Percentiles rank a stretch among this genome's conserved stretches.
Evolutionary conservation across 2,329 filamentous ascomycete genomes (phyloP).

Genomic region (Fusarium clavum): DNA sequence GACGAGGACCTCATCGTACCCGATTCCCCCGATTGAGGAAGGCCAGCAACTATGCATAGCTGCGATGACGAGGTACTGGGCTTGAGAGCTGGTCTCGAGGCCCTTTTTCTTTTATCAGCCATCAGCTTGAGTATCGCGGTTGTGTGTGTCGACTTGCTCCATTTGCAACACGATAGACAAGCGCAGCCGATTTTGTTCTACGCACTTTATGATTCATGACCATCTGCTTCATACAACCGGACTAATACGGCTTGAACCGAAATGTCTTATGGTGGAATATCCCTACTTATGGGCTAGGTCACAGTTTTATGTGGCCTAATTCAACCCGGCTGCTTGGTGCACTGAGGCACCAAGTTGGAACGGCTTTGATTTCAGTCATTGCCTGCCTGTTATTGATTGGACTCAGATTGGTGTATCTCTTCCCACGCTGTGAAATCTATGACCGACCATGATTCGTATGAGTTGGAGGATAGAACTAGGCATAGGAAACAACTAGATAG

Average conservation of each 20-base stretch:
- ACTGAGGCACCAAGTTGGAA: not conserved
- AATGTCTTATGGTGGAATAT: not conserved
- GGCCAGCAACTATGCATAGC: not conserved
- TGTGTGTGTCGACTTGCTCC: not conserved
- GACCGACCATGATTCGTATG: conserved; percentile 15
- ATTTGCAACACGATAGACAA: not conserved
- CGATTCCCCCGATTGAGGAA: conserved; percentile 51
- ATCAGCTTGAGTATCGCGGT: conserved; percentile 11
- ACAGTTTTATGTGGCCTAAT: not conserved
- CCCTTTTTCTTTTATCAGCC: conserved; percentile 6
- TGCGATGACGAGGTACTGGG: not conserved
- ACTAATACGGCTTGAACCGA: not conserved
- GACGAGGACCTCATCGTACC: conserved; percentile 49
- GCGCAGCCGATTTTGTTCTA: not conserved
- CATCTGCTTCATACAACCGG: not conserved
- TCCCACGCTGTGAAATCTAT: not conserved
- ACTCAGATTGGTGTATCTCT: conserved; percentile 6
- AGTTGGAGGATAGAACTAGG: conserved; percentile 4
- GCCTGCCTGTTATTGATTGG: not conserved
- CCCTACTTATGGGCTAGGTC: not conserved
- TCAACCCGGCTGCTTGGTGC: not conserved
- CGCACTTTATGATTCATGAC: conserved; percentile 15
- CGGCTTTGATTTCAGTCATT: not conserved
- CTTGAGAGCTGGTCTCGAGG: conserved; percentile 35
- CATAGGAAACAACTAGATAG: conserved; percentile 20